Evolutionary conservation across 305 asterid species (phyloP).

Genomic region (Fraxinus floribunda): DNA sequence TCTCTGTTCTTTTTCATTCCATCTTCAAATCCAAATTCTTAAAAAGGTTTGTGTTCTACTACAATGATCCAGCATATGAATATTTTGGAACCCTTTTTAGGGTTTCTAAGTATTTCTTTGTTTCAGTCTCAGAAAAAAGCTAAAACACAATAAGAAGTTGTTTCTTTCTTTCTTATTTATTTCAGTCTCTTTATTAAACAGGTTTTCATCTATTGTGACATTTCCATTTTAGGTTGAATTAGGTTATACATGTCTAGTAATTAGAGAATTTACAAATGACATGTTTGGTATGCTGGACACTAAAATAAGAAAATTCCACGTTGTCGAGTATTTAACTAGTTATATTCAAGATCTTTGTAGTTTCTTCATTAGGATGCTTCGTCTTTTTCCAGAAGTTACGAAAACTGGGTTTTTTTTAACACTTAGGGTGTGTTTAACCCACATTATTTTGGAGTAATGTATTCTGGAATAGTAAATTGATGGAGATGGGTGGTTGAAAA

Average conservation of each 20-base stretch:
- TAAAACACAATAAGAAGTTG: not conserved
- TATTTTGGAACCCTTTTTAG: not conserved
- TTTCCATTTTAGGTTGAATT: not conserved
- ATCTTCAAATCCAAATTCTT: not conserved
- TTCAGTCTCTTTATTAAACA: not conserved
- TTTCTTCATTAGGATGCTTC: not conserved
- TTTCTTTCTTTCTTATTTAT: not conserved
- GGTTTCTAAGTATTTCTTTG: not conserved
- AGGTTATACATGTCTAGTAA: not conserved
- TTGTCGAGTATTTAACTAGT: not conserved
- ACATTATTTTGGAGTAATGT: too few relatives aligned
- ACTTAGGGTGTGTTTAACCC: not conserved
- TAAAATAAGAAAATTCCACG: too few relatives aligned
- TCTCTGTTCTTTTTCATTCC: constrained; percentile 39
- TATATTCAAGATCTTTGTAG: not conserved
- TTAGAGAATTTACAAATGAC: not conserved
- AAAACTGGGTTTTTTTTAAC: not conserved
- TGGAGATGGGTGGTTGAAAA: too few relatives aligned
- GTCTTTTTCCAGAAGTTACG: not conserved
- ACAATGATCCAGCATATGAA: not conserved
- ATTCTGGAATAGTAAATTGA: too few relatives aligned
- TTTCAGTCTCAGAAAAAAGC: not conserved
- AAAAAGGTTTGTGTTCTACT: constrained; percentile 8
- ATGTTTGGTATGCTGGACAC: not conserved
- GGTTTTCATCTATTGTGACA: not conserved